phyloP scores from a whole-genome alignment of 2,329 filamentous ascomycete species.

The Colletotrichum viniferum region DNA sequence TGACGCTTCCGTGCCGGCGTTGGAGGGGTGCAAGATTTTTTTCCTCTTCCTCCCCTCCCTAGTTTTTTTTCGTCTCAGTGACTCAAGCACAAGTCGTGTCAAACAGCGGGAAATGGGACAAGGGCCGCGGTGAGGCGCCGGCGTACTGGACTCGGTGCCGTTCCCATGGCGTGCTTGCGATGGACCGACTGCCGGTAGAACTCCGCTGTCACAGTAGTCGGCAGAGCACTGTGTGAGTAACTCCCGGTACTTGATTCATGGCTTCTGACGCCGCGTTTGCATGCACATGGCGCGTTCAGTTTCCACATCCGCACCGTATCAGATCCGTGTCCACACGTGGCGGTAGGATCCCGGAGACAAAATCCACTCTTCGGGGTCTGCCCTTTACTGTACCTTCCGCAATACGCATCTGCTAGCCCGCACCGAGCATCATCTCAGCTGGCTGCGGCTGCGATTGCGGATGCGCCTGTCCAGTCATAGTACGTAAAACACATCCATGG shows the following conservation, averaged over 20 bases:
- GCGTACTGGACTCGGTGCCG: neutral
- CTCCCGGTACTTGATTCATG: neutral
- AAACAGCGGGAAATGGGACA: neutral
- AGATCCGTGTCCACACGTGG: neutral
- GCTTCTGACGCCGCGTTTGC: neutral
- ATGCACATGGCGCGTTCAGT: neutral
- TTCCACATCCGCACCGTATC: neutral
- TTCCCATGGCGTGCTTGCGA: neutral
- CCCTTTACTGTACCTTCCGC: neutral
- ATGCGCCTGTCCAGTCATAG: neutral
- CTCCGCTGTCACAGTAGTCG: neutral
- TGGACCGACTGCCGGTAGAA: constrained; percentile 1
- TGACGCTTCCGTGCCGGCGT: neutral
- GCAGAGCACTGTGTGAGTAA: neutral
- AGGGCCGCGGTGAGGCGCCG: neutral
- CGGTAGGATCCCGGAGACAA: neutral
- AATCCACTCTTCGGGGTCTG: neutral
- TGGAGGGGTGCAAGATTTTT: neutral
- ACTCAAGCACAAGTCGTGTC: neutral
- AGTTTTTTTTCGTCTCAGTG: neutral
- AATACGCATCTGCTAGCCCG: neutral
- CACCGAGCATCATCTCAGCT: neutral
- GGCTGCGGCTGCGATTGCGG: neutral
- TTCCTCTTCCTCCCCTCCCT: neutral
- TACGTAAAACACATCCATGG: neutral